Conservation (phyloP, 106 monocot species). For the Acanthochlamys bracteata region DNA sequence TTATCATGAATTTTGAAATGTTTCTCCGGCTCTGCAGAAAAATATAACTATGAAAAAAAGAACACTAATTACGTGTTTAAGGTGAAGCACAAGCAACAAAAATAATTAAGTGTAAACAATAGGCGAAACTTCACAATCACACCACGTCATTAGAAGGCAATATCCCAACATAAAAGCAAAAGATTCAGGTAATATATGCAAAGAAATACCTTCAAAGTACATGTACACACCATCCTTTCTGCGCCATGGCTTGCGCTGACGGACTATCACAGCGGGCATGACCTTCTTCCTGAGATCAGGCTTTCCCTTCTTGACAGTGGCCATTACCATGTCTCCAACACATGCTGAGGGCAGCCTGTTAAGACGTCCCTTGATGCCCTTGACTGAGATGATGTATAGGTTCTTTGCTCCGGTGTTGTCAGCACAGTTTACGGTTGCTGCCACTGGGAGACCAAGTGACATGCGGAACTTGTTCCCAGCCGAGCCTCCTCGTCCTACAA, state of each 20-base stretch:
- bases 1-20: no score
- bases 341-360: constrained; percentile 48
- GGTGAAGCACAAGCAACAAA: no score
- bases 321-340: constrained; percentile 65
- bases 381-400: constrained; percentile 55
- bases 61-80: no score
- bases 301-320: constrained; percentile 63
- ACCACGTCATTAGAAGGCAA: no score
- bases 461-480: constrained; percentile 53
- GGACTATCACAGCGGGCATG: constrained; percentile 57
- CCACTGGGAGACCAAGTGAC: constrained; percentile 65
- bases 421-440: constrained; percentile 48
- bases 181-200: not conserved
- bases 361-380: constrained; percentile 49
- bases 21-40: no score
- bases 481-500: constrained; percentile 22
- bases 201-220: constrained; percentile 48
- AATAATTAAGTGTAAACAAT: no score
- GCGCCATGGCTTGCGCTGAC: constrained; percentile 61
- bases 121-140: no score
- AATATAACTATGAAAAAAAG: no score
- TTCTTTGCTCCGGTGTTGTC: constrained; percentile 34
- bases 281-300: constrained; percentile 59
- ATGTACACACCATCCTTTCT: constrained; percentile 66
- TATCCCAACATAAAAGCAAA: not conserved